These are phyloP conservation scores for Podaxis sp. DNA, from an alignment of 768 basidiomycete species.

Conservation along the genomic window DNA sequence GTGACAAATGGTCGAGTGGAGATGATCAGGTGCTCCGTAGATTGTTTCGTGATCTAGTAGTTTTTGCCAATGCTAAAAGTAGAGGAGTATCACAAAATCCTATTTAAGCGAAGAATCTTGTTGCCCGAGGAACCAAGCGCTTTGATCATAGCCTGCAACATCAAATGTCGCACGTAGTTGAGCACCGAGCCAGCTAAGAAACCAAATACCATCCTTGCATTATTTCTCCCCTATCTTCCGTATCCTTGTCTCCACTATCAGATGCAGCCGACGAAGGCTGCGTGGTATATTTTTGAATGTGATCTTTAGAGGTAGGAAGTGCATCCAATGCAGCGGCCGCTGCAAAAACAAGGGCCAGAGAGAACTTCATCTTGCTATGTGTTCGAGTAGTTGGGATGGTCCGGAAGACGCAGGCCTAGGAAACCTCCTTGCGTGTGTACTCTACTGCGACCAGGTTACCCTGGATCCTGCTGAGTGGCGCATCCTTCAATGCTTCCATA, in stretches of 20 bases:
- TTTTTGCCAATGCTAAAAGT: neutral
- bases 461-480: too few species aligned
- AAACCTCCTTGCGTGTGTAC: too few species aligned
- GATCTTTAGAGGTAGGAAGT: constrained; percentile 18
- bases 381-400: neutral
- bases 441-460: too few species aligned
- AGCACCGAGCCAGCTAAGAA: constrained; percentile 16
- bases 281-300: constrained; percentile 21
- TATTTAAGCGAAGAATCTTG: neutral
- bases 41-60: constrained; percentile 21
- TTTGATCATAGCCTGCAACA: constrained; percentile 27
- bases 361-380: neutral
- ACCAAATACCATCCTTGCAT: constrained; percentile 19
- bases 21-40: constrained; percentile 19
- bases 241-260: constrained; percentile 22
- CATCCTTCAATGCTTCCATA: too few species aligned
- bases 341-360: constrained; percentile 2
- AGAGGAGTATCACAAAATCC: neutral
- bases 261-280: constrained; percentile 25
- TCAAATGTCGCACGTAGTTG: constrained; percentile 21
- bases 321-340: neutral
- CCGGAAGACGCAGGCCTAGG: too few species aligned
- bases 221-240: constrained; percentile 28
- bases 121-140: constrained; percentile 1
- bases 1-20: constrained; percentile 18